A percentile compares a stretch with the other conserved stretches of the same genome.
Conservation (phyloP, 2,329 filamentous ascomycete species). For the Ceratocystis ficicola region DNA sequence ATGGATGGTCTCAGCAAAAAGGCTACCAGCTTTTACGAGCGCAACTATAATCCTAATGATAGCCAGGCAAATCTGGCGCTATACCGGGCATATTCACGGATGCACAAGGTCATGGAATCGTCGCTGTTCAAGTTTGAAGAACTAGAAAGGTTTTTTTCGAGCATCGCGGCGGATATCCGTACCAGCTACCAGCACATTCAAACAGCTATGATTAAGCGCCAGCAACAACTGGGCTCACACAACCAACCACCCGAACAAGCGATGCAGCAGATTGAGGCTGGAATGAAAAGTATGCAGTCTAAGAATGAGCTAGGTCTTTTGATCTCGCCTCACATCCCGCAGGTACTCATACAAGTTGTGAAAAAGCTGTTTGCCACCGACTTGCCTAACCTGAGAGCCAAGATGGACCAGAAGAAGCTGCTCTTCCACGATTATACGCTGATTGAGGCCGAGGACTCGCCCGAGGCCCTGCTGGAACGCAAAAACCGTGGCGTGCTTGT, state of each 20-base stretch:
- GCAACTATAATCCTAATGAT: constrained; percentile 31
- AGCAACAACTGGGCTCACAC: constrained; percentile 3
- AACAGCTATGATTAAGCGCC: constrained; percentile 13
- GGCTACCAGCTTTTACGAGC: constrained; percentile 42
- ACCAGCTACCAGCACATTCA: constrained; percentile 30
- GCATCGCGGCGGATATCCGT: constrained; percentile 38
- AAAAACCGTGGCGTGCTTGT: constrained; percentile 33
- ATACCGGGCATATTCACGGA: constrained; percentile 43
- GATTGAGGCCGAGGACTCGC: constrained; percentile 51
- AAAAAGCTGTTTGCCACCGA: constrained; percentile 51
- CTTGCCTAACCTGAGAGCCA: constrained; percentile 44
- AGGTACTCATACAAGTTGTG: constrained; percentile 44
- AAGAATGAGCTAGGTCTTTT: constrained; percentile 43
- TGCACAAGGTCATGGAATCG: constrained; percentile 40
- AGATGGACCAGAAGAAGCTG: constrained; percentile 53
- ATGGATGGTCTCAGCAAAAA: constrained; percentile 40
- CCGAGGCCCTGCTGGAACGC: constrained; percentile 34
- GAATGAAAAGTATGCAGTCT: constrained; percentile 36
- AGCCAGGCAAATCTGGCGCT: constrained; percentile 40
- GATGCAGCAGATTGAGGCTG: constrained; percentile 34
- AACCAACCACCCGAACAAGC: constrained; percentile 25
- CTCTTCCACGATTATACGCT: constrained; percentile 62
- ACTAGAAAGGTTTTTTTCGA: constrained; percentile 49
- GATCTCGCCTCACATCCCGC: constrained; percentile 36
- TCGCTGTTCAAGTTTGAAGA: constrained; percentile 47